phyloP scores from a whole-genome alignment of 768 basidiomycete species.

The Trametes coccinea region DNA sequence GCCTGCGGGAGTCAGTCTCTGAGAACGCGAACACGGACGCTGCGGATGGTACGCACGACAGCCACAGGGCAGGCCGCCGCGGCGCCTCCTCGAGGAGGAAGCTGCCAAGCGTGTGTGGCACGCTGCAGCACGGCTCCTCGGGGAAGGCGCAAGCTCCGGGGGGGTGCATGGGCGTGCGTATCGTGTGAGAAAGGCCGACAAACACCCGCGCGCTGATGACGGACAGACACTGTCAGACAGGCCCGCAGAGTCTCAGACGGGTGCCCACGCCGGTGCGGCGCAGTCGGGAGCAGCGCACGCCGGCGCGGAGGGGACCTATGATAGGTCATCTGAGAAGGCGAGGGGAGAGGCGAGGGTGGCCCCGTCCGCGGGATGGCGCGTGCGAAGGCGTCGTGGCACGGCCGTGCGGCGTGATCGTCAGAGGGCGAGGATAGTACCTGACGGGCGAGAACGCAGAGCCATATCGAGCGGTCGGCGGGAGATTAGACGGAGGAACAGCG shows the following conservation, averaged over 20 bases:
- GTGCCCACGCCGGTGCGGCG: background rate
- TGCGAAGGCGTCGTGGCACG: no score
- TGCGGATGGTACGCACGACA: constrained; percentile 1
- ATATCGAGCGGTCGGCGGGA: constrained; percentile 11
- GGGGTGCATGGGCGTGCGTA: background rate
- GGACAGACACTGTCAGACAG: background rate
- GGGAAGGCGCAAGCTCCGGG: background rate
- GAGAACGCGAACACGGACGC: background rate
- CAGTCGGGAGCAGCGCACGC: background rate
- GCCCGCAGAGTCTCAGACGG: no score
- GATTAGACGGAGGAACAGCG: constrained; percentile 1
- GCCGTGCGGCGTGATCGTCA: constrained; percentile 6
- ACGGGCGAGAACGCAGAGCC: constrained; percentile 15
- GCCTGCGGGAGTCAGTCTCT: background rate
- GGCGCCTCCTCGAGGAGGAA: background rate
- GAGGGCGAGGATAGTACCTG: constrained; percentile 7
- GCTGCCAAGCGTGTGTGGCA: constrained; percentile 1
- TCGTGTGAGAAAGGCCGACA: constrained; percentile 20
- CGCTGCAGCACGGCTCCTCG: background rate
- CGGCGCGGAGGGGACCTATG: constrained; percentile 1
- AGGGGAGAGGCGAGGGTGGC: background rate
- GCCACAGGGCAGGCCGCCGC: constrained; percentile 7
- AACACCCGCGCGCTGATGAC: background rate
- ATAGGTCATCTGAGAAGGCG: constrained; percentile 15
- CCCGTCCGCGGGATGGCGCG: no score